Percentiles rank a stretch among this genome's conserved stretches.
phyloP scores from a whole-genome alignment of 345 rosid genomes.

The Eucalyptus erythrocorys region DNA sequence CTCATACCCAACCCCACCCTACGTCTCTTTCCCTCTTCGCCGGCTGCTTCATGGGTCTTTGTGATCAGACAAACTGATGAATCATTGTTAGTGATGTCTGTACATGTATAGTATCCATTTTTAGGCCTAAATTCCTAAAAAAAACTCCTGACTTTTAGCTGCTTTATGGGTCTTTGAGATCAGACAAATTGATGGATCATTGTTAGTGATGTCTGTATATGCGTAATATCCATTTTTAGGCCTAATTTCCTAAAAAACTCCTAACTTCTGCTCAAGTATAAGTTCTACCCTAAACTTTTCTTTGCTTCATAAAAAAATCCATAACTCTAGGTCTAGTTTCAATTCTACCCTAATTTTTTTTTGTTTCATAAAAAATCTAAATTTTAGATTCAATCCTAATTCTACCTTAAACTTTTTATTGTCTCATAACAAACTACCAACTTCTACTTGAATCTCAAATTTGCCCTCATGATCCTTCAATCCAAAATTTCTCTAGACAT shows the following conservation, averaged over 20 bases:
- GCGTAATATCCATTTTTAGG: too few relatives aligned
- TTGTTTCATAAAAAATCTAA: not conserved
- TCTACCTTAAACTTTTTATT: too few relatives aligned
- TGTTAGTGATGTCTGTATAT: not conserved
- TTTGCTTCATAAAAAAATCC: too few relatives aligned
- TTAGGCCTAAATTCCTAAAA: not conserved
- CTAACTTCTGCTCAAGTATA: not conserved
- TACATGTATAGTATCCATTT: not conserved
- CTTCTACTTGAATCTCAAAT: too few relatives aligned
- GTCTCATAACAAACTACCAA: too few relatives aligned
- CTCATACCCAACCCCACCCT: not conserved
- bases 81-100: not conserved
- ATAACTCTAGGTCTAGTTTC: not conserved
- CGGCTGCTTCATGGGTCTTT: not conserved
- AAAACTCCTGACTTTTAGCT: too few relatives aligned
- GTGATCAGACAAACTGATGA: not conserved
- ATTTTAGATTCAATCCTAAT: accelerated
- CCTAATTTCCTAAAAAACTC: not conserved
- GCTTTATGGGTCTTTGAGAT: not conserved
- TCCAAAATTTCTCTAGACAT: not conserved
- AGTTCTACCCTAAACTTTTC: too few relatives aligned
- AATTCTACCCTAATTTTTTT: too few relatives aligned
- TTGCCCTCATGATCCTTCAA: not conserved
- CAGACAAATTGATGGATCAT: not conserved
- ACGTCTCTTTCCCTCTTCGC: not conserved